Percentiles rank a stretch among this genome's conserved stretches.
phyloP scores from a whole-genome alignment of 2,329 filamentous ascomycete genomes.

The Chrysosporium keratinophilum region DNA sequence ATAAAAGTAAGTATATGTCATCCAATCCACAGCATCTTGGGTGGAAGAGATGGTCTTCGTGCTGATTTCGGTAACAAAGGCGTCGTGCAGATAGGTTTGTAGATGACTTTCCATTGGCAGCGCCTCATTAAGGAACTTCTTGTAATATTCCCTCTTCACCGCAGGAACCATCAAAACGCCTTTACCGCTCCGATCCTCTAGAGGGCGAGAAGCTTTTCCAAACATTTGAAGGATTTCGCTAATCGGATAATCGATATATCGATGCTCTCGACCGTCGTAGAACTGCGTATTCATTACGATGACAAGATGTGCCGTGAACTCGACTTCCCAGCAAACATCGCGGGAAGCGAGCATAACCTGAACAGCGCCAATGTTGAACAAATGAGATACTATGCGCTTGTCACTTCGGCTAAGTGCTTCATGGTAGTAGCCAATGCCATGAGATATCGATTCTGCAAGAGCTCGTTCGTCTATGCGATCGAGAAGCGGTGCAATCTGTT shows the following conservation, averaged over 20 bases:
- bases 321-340: conserved; percentile 93
- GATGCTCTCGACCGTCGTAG: conserved; percentile 91
- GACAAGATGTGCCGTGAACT: conserved; percentile 78
- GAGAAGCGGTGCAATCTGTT: conserved; percentile 72
- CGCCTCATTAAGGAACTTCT: conserved; percentile 95
- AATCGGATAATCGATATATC: conserved; percentile 91
- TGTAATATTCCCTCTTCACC: conserved; percentile 94
- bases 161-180: conserved; percentile 95
- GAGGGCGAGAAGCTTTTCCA: conserved; percentile 73
- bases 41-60: conserved; percentile 91
- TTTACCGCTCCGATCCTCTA: conserved; percentile 67
- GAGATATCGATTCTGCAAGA: conserved; percentile 76
- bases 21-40: conserved; percentile 96
- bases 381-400: conserved; percentile 84
- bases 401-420: conserved; percentile 82
- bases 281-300: conserved; percentile 97
- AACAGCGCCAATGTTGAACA: conserved; percentile 80
- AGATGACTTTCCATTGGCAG: conserved; percentile 91
- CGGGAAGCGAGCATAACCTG: conserved; percentile 73
- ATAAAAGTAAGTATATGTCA: conserved; percentile 97
- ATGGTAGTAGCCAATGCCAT: conserved; percentile 95
- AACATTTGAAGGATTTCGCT: conserved; percentile 97
- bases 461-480: conserved; percentile 76
- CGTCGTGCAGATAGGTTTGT: conserved; percentile 83
- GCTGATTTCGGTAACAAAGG: conserved; percentile 93